phyloP scores from a whole-genome alignment of 371 early-diverging fungal species.

The Basidiobolus meristosporus region DNA sequence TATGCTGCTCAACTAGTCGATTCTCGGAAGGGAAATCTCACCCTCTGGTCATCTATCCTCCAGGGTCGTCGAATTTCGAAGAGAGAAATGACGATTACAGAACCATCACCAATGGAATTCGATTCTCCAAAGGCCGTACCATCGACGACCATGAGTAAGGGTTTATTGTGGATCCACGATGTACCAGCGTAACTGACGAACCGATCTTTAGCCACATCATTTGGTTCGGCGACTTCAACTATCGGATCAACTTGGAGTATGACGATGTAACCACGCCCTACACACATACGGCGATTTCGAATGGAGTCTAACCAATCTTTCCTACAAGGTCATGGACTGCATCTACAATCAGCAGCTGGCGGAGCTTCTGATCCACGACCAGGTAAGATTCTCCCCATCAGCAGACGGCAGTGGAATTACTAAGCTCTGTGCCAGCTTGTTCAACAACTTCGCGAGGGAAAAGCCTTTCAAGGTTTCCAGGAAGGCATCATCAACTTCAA shows the following conservation, averaged over 20 bases:
- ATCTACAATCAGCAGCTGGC: too few species aligned
- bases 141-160: slow-evolving; percentile 57
- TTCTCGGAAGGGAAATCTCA: slow-evolving; percentile 1
- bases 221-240: slow-evolving; percentile 86
- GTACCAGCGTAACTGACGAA: background rate
- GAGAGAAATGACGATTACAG: slow-evolving; percentile 76
- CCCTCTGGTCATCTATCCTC: background rate
- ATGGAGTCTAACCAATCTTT: too few species aligned
- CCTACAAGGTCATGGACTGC: too few species aligned
- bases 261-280: slow-evolving; percentile 42
- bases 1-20: background rate
- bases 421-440: too few species aligned
- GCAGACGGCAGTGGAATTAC: too few species aligned
- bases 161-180: background rate
- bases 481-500: slow-evolving; percentile 63
- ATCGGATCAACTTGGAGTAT: slow-evolving; percentile 51
- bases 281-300: too few species aligned
- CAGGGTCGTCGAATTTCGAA: slow-evolving; percentile 39
- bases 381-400: too few species aligned
- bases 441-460: slow-evolving; percentile 7
- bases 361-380: too few species aligned
- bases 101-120: slow-evolving; percentile 51
- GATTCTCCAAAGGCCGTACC: slow-evolving; percentile 41
- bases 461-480: slow-evolving; percentile 56
- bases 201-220: slow-evolving; percentile 32